Base-by-base conservation (phyloP, 768 basidiomycete species). In the Suillus paluster region DNA sequence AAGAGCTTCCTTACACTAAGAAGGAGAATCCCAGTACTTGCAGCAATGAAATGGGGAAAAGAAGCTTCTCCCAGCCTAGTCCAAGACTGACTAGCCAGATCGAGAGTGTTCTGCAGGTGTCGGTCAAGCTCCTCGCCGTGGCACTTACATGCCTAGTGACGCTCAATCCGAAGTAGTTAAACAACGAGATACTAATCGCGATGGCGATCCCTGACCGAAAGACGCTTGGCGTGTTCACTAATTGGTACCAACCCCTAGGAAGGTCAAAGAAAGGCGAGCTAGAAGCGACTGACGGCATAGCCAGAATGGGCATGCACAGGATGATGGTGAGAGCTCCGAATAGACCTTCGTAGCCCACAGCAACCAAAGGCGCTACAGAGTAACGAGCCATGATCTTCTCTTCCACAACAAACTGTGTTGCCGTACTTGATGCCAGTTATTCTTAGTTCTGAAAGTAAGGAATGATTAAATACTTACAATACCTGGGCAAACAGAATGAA, bases 361-460 rank as follows among this genome's bases (percentile, higher is more conserved):
- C 96, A 61, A 95, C 86, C 41, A 99, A 84, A 15, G 97, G 97
- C 50, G 88, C 86, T 44, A 98, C 90, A 38, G 86, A 81, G 80
- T 97, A 96, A 54, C 84, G 85, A 70, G 86, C 80, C 90, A 99
- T 89, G 68, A 99, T 95, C 80, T 92, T 96, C 79, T 98, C 97
- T 82, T 99, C 97, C 17, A 97, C 84, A 49, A 98, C 96, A 71
- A 96, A 96, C 73, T 96, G 95, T 11, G 87, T 86, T 59, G 95
- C 95, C 33, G 93, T 92, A 79, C 93, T 95, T 61, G 50, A 66
- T 64, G 62, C 42, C n/a, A 61, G 42, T 41, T 62, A 62, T 61
- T 38, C 19, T 63, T 25, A 10, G 1, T 66, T 4, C 62, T 39
- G 14, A 50, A 54, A 55, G 3, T 30, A 57, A 25, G 44, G 48